Evolutionary conservation across 495 filamentous ascomycete genomes (phyloP), one percentile per base, ranked within the genome.

Genomic region (Trichoderma gamsii): DNA sequence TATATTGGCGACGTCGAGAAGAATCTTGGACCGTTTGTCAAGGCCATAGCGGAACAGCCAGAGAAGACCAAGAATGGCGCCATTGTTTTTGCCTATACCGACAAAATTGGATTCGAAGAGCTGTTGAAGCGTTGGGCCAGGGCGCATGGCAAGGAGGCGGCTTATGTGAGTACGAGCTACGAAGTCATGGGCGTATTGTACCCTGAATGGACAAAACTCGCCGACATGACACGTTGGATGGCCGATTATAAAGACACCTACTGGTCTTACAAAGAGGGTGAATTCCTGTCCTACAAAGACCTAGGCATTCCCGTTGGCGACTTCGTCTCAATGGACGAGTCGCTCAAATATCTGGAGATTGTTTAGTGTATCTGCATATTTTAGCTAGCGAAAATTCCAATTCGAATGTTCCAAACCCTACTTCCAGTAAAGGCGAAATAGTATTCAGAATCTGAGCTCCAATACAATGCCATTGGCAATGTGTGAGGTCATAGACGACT

Each of bases 21-120:
- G 13, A 85, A 84, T 65, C 49, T 80, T 15, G 77, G 76, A 0
- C 52, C 73, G 11, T 81, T 80, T 65, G 76, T 78, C 0, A 59
- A 67, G 29, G 73, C 79, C 8, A 78, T 82, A 38, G 67, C 82
- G 0, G 70, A 69, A 9, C 73, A 81, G 70, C 79, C 77, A 0
- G 71, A 71, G 4, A 71, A 75, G 64, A 78, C 76, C 11, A 51
- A 56, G 27, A 18, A 21, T 52, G 49, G 49, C 13, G 73, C 70
- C 9, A 75, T 75, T 41, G 80, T 83, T 2, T 43, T 76, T 7
- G 77, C 75, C 0, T 66, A 29, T 8, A 67, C 69, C 0, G 78
- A 79, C 67, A 46, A 64, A 9, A 64, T 38, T 1, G 76, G 75
- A 0, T 71, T 73, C 0, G 79, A 73, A 3, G 77, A 78, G 4